phyloP scores from a whole-genome alignment of 495 filamentous ascomycete species.

The Letharia columbiana region DNA sequence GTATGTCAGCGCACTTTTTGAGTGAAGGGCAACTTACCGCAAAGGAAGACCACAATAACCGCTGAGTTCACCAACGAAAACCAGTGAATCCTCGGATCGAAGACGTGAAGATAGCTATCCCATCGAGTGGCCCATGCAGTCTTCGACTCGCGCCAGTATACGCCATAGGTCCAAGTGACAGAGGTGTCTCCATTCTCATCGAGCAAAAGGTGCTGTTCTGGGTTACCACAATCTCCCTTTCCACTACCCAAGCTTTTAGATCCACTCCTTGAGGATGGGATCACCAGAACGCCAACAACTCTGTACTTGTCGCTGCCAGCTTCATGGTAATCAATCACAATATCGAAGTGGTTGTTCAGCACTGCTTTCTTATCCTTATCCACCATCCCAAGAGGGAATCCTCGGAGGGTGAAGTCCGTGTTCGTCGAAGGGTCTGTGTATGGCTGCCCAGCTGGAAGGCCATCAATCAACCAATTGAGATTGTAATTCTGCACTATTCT shows the following conservation, averaged over 20 bases:
- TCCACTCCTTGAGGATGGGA: constrained; percentile 63
- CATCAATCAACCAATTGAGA: constrained; percentile 92
- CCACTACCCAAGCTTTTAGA: constrained; percentile 45
- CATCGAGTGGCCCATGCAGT: constrained; percentile 93
- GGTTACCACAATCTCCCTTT: constrained; percentile 52
- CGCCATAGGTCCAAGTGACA: constrained; percentile 84
- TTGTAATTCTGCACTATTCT: constrained; percentile 75
- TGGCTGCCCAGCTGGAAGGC: constrained; percentile 77
- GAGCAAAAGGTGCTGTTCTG: constrained; percentile 46
- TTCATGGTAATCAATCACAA: constrained; percentile 86
- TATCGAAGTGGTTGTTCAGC: constrained; percentile 92
- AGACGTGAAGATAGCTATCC: constrained; percentile 96
- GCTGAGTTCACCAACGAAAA: constrained; percentile 93
- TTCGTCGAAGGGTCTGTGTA: constrained; percentile 63
- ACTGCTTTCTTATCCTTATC: constrained; percentile 46
- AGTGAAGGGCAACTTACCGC: constrained; percentile 35
- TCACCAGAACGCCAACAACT: constrained; percentile 83
- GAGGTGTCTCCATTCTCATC: constrained; percentile 56
- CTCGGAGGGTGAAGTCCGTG: constrained; percentile 72
- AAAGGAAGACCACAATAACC: constrained; percentile 84
- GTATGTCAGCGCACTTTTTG: background rate
- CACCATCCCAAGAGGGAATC: constrained; percentile 71
- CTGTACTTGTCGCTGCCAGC: constrained; percentile 60
- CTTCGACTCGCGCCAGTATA: constrained; percentile 68
- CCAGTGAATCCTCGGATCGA: constrained; percentile 96